Evolutionary conservation across 176 grass and related monocot species (phyloP), one percentile per base, ranked within the genome.

Genomic region (Calamus simplicifolius): DNA sequence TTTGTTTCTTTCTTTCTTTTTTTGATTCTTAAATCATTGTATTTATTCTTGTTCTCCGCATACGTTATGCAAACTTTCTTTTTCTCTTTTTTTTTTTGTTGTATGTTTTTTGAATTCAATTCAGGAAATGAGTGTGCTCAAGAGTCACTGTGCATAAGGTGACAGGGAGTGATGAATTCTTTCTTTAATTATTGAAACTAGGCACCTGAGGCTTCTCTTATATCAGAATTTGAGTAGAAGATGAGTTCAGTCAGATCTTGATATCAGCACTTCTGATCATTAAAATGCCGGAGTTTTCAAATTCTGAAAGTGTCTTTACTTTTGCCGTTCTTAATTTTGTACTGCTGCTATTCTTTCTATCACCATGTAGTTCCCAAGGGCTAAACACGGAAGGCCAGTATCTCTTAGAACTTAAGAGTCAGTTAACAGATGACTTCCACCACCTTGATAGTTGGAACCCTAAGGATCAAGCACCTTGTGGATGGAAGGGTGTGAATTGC

Each of bases 401-500:
- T 60, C 79, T 99, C n/a, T 57, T 89, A 59, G 60, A 71, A 28
- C 67, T 99, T 19, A 99, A 86, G 77, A 81, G 49, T 70, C 75
- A 78, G 55, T 73, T 89, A 48, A 7, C 52, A 31, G 94, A 99
- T 66, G 65, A 48, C 31, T 49, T 93, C 23, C 74, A 81, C 81
- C 62, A 85, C 59, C 82, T 99, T 28, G 74, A 79, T 54, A 66
- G 17, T 60, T 99, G 94, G 94, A 76, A 81, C 50, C 21, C 38
- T 0, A 55, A 59, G 26, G 70, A 75, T 81, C 63, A 52, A 59
- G 76, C 79, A 3, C 88, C 88, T 27, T 99, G 94, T 50, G 17
- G 15, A 19, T 99, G 94, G 94, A 93, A 29, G 62, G 94, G 94
- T 16, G 67, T 99, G 7, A 69, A 61, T 73, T 99, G 94, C 88